Evolutionary conservation across 129 eudicot genomes (phyloP), one percentile per base, ranked within the genome.

Genomic region (Tagetes erecta): DNA sequence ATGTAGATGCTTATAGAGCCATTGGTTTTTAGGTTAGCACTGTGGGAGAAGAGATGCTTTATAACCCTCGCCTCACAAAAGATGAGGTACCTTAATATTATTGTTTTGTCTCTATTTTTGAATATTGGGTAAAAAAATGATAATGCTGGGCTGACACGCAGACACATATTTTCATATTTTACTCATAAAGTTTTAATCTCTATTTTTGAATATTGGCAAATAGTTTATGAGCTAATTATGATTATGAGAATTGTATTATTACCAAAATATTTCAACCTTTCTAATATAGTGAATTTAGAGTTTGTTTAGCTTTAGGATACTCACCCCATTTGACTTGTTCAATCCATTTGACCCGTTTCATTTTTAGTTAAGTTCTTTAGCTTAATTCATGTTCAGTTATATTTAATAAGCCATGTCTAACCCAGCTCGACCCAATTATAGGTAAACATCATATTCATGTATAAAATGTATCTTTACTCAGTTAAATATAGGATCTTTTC

Each of bases 11-110:
- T 82, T 20, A 79, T 73, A 12, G 38, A 64, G 13, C 60, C 40
- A 2, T 3, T 35, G 12, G 64, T 66, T 69, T 80, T 57, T 85
- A 94, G 98, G 97, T 87, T 45, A 90, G 89, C 77, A 90, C 98
- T 5, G 97, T 94, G 76, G 96, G 83, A 81, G 98, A 94, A 80
- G 98, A 94, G 86, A 86, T 86, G 88, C 86, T 70, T 13, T 90
- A 86, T 68, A 94, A 94, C 80, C 86, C 96, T 47, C 96, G 98
- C 57, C 81, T 94, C 72, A 86, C 97, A 40, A 90, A 94, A 80
- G 97, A 94, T 76, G 80, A 87, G 98, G 98, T 92, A 81, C 68
- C 31, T 38, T 51, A 41, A 40, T 78, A 20, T 59, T 14, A 62
- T 39, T 46, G 9, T 40, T 51, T 47, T 3, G 30, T 8, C 52